Base-by-base conservation (phyloP, 495 filamentous ascomycete genomes). In the Hyaloscypha bicolor region DNA sequence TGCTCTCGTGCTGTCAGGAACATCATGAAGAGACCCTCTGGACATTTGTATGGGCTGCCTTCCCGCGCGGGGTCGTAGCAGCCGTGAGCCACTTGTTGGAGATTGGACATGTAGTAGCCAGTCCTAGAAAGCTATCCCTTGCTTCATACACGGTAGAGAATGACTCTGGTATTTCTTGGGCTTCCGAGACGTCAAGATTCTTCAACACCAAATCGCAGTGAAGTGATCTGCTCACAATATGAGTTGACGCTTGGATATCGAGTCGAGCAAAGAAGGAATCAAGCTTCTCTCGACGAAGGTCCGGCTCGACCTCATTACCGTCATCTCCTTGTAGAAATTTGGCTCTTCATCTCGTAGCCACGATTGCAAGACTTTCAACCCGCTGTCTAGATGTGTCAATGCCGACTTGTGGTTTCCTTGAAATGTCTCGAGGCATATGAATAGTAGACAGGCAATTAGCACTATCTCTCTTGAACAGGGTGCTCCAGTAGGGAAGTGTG, bases 371-470 rank as follows among this genome's bases (percentile, higher is more conserved):
- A 69, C 59, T 45, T 58, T 62, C 21, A 70, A 39, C 8, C 68
- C 63, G 29, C 48, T 63, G 39, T 64, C 29, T 12, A 70, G 51
- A 63, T 70, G 68, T 5, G 42, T 51, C 21, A 66, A 57, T 4
- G 68, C 68, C 32, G 59, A 48, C 25, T 55, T 39, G 58, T 32
- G 60, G 21, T 59, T 19, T 25, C 63, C 63, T 32, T 55, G 68
- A 9, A 66, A 45, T 22, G 57, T 66, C n/a, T 69, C 67, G 30
- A 69, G 65, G 60, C 62, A 65, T n/a, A 65, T 52, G 56, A 65
- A 69, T 37, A 69, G 62, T 55, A 65, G 35, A 33, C 63, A 66
- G 8, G 45, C 56, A 39, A 65, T 65, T 6, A 69, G 42, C 3
- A 56, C 59, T 53, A 57, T 55, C 35, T 37, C 35, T 19, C 55